A percentile compares a stretch with the other conserved stretches of the same genome.
These are phyloP conservation scores for Fusarium brachygibbosum DNA, from an alignment of 2,329 filamentous ascomycete genomes.

Conservation along the genomic window DNA sequence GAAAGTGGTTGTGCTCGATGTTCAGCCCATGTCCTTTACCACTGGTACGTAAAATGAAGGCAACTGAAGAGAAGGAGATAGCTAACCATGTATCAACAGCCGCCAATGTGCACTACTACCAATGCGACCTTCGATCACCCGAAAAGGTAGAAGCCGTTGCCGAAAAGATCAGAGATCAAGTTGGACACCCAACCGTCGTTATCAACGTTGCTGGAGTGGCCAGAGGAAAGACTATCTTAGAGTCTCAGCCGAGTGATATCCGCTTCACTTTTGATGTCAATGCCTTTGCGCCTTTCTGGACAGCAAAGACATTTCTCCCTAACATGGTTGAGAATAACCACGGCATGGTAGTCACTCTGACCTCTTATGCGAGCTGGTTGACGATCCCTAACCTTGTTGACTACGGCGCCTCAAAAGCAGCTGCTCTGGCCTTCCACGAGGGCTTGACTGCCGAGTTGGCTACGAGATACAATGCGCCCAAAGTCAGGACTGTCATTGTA, in stretches of 20 bases:
- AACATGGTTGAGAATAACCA: slow-evolving; percentile 73
- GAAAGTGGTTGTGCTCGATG: slow-evolving; percentile 79
- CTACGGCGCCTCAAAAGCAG: slow-evolving; percentile 76
- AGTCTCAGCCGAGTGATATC: slow-evolving; percentile 68
- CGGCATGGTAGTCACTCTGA: slow-evolving; percentile 79
- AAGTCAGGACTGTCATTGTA: slow-evolving; percentile 75
- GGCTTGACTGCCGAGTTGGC: slow-evolving; percentile 70
- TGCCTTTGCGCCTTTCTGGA: slow-evolving; percentile 74
- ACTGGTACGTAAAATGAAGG: slow-evolving; percentile 55
- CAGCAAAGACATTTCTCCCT: slow-evolving; percentile 76
- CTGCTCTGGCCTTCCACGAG: slow-evolving; percentile 76
- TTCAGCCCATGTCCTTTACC: slow-evolving; percentile 71
- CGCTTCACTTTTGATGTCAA: slow-evolving; percentile 80
- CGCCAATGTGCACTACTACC: slow-evolving; percentile 74
- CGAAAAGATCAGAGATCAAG: slow-evolving; percentile 63
- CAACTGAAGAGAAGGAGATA: background rate
- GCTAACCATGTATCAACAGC: slow-evolving; percentile 43
- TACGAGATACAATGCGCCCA: slow-evolving; percentile 71
- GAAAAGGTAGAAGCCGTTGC: slow-evolving; percentile 66
- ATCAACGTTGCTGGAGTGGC: slow-evolving; percentile 80
- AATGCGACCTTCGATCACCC: slow-evolving; percentile 76
- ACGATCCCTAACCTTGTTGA: slow-evolving; percentile 74
- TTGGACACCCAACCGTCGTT: slow-evolving; percentile 76
- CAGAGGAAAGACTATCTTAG: slow-evolving; percentile 72
- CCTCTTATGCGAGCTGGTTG: slow-evolving; percentile 73